Evolutionary conservation across 805 yeast genomes (phyloP), one percentile per base, ranked within the genome.

Genomic region (Wickerhamiella parazyma): DNA sequence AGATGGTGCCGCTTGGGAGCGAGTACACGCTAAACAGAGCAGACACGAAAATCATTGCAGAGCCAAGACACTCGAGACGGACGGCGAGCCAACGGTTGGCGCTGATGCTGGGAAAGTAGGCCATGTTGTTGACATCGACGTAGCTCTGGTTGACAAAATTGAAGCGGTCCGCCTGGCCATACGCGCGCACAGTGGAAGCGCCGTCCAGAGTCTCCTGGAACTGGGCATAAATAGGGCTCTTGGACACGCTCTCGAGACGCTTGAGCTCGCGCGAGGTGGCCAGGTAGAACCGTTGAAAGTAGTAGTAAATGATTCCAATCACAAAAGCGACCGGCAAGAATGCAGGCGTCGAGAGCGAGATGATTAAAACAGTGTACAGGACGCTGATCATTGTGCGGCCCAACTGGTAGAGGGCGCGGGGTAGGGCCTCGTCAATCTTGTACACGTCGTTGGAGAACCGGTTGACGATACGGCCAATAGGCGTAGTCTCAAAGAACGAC

Each of bases 61-160:
- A 81, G 25, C 98, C 97, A 51, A 91, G 68, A 50, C 83, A 78
- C 62, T 93, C 97, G 48, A 91, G 70, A 57, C 99, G 73, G 9
- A 85, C 94, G 8, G 97, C 95, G 48, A 91, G 72, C 99, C 99
- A 91, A 66, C 99, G 76, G 61, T 93, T 91, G 10, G 95, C 87
- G 59, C 83, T 80, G 45, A 86, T 76, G 9, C 94, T 73, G 22
- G 96, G 95, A 68, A 85, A 93, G 56, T 75, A 85, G 0, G 97
- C 97, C 54, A 81, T 72, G 80, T 89, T 76, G 60, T 91, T 89
- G 55, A 73, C 73, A 58, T 91, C 97, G 54, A 87, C 72, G 49
- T 52, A 78, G 58, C 45, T 48, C 48, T 64, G 48, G 56, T 78
- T 79, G 45, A 73, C 67, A 38, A 66, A 54, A 60, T 71, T 63